Base-by-base conservation (phyloP, 257 asterid genomes). In the Petunia axillaris region DNA sequence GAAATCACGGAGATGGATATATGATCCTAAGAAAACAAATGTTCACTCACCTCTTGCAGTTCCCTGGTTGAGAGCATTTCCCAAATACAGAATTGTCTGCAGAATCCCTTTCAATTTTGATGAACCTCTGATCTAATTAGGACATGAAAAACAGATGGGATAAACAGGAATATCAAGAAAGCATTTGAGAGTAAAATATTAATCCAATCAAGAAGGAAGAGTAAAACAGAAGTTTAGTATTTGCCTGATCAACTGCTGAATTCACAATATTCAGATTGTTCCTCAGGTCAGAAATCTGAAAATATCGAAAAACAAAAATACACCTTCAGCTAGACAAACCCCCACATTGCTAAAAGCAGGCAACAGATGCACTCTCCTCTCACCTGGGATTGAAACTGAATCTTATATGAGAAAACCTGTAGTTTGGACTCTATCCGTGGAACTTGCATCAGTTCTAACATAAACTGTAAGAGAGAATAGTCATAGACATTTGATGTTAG, bases 21-120 rank as follows among this genome's bases (percentile, higher is more conserved):
- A 46, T 44, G 57, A 11, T 41, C 8, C 76, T 16, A 70, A 5
- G 16, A 48, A 35, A 15, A 48, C 10, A 5, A 35, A 5, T 48
- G 38, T 5, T 66, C 8, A 82, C 88, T 80, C 48, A 91, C 98
- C 98, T 85, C 97, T 92, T 64, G 97, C 97, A 52, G 97, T 94
- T 85, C 98, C 98, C 36, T 91, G 92, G 88, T 94, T 94, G 76
- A 94, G 89, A 82, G 96, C 97, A 89, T 94, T 94, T 55, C 97
- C 98, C 82, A 94, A 76, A 44, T 93, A 87, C 78, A 94, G 97
- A 85, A 94, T 87, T 71, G 96, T 87, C 82, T 88, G 94, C 93
- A 94, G 91, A 84, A 93, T 87, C 80, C 96, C 90, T 84, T 91
- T 94, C 86, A 94, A 87, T 86, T 93, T 94, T 68, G 90, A 87